Percentiles rank a stretch among this genome's conserved stretches.
These are phyloP conservation scores for Colletotrichum liaoningense DNA, from an alignment of 2,329 filamentous ascomycete species.

Conservation along the genomic window DNA sequence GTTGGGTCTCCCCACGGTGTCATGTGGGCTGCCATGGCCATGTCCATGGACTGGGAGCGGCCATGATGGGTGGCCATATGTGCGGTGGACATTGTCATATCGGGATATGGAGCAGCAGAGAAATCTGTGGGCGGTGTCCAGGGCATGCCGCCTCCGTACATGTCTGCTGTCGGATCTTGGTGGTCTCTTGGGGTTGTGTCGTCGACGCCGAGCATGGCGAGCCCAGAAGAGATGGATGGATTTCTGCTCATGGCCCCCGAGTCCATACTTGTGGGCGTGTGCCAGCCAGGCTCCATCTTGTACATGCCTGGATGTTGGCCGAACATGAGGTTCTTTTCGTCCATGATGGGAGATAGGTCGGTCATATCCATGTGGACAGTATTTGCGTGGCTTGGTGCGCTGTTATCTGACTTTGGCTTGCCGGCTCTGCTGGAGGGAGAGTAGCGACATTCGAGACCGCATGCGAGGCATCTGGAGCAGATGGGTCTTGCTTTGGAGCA, in stretches of 20 bases:
- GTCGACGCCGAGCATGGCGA: slow-evolving; percentile 46
- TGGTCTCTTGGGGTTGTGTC: slow-evolving; percentile 38
- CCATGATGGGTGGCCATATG: slow-evolving; percentile 42
- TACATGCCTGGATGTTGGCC: slow-evolving; percentile 45
- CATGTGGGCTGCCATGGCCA: slow-evolving; percentile 43
- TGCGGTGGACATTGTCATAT: slow-evolving; percentile 44
- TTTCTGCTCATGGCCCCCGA: slow-evolving; percentile 45
- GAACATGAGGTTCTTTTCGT: slow-evolving; percentile 47
- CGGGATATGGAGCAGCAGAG: slow-evolving; percentile 44
- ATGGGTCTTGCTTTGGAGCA: slow-evolving; percentile 65
- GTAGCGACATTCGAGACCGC: slow-evolving; percentile 62
- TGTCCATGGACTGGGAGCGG: slow-evolving; percentile 51
- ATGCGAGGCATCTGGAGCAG: slow-evolving; percentile 62
- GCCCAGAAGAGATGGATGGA: slow-evolving; percentile 48
- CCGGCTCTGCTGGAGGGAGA: slow-evolving; percentile 63
- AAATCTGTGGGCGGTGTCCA: slow-evolving; percentile 54
- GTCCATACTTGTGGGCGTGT: slow-evolving; percentile 50
- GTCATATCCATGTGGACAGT: slow-evolving; percentile 39
- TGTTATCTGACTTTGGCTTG: slow-evolving; percentile 56
- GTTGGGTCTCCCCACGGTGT: slow-evolving; percentile 43
- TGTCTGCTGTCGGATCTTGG: slow-evolving; percentile 41
- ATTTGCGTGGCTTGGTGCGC: slow-evolving; percentile 36
- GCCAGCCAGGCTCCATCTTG: slow-evolving; percentile 51
- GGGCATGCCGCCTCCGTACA: slow-evolving; percentile 50
- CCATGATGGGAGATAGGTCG: slow-evolving; percentile 39